A percentile compares a stretch with the other conserved stretches of the same genome.
Evolutionary conservation across 2,329 filamentous ascomycete genomes (phyloP).

Genomic region (Neonectria neomacrospora): DNA sequence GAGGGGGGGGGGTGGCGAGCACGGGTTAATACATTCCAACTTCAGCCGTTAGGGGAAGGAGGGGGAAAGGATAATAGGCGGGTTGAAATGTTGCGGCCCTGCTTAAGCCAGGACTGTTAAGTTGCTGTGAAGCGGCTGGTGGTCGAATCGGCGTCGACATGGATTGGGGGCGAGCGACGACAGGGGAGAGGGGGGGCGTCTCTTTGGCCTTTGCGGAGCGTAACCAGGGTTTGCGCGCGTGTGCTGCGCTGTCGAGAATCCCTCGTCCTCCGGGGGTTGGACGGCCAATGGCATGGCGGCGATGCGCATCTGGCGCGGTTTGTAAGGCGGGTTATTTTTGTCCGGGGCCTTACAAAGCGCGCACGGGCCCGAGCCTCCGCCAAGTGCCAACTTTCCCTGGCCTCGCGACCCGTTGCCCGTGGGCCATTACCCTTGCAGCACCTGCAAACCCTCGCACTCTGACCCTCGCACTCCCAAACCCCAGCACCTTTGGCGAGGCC

Average conservation of each 20-base stretch:
- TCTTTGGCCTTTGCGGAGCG: background rate
- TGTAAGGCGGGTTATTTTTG: conserved; percentile 26
- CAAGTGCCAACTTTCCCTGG: conserved; percentile 1
- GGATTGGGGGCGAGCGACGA: background rate
- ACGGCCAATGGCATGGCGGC: conserved; percentile 15
- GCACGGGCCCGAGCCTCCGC: conserved; percentile 14
- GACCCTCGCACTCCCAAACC: background rate
- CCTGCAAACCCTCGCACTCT: background rate
- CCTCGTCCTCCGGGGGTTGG: conserved; percentile 1
- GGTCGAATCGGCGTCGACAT: conserved; percentile 9
- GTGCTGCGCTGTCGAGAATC: conserved; percentile 7
- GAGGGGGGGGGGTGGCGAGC: too few species aligned
- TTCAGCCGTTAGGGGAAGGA: background rate
- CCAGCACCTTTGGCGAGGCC: conserved; percentile 17
- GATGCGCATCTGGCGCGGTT: conserved; percentile 25
- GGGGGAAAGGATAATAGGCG: background rate
- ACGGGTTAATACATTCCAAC: background rate
- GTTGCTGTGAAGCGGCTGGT: background rate
- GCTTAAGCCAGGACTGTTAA: background rate
- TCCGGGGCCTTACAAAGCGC: conserved; percentile 26
- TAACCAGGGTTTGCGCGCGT: conserved; percentile 15
- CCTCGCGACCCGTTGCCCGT: background rate
- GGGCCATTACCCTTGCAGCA: background rate
- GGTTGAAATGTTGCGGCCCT: conserved; percentile 6
- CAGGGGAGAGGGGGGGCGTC: background rate